Conservation (phyloP, 1,284 basidiomycete genomes). For the Takashimella koratensis region DNA sequence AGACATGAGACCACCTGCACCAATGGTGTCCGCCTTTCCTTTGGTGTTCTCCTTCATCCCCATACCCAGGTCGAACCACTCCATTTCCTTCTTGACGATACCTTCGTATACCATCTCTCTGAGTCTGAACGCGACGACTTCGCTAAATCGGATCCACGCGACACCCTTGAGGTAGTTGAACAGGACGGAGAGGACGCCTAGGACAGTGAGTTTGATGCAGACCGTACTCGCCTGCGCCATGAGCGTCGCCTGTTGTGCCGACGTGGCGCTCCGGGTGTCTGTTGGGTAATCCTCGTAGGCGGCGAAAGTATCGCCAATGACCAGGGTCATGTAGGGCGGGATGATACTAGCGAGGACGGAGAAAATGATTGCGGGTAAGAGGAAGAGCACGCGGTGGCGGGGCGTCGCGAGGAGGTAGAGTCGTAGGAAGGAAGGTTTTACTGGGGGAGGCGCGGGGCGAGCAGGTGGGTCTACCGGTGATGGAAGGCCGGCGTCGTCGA, state of each 20-base stretch:
- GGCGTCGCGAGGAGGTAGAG: conserved; percentile 64
- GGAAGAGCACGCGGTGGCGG: conserved; percentile 55
- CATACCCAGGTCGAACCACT: conserved; percentile 83
- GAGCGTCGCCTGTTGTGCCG: conserved; percentile 56
- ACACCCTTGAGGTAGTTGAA: conserved; percentile 71
- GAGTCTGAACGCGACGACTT: conserved; percentile 69
- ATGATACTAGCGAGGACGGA: conserved; percentile 71
- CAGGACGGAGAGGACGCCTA: conserved; percentile 66
- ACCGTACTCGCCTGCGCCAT: conserved; percentile 60
- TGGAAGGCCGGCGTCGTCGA: not conserved
- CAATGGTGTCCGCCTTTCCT: conserved; percentile 56
- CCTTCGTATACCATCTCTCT: conserved; percentile 66
- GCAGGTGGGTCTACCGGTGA: not conserved
- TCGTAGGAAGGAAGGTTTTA: conserved; percentile 56
- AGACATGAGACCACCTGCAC: conserved; percentile 90
- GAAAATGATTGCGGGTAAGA: conserved; percentile 69
- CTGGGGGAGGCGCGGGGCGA: conserved; percentile 21
- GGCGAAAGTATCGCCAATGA: conserved; percentile 82
- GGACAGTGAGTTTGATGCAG: conserved; percentile 64
- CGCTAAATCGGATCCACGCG: conserved; percentile 85
- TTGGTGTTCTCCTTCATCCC: conserved; percentile 59
- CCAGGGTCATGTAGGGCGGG: conserved; percentile 88
- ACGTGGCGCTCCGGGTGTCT: conserved; percentile 30
- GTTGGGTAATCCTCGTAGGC: conserved; percentile 62
- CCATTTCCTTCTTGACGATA: conserved; percentile 69